phyloP scores from a whole-genome alignment of 2,329 filamentous ascomycete species.

The Trichoderma sp. region DNA sequence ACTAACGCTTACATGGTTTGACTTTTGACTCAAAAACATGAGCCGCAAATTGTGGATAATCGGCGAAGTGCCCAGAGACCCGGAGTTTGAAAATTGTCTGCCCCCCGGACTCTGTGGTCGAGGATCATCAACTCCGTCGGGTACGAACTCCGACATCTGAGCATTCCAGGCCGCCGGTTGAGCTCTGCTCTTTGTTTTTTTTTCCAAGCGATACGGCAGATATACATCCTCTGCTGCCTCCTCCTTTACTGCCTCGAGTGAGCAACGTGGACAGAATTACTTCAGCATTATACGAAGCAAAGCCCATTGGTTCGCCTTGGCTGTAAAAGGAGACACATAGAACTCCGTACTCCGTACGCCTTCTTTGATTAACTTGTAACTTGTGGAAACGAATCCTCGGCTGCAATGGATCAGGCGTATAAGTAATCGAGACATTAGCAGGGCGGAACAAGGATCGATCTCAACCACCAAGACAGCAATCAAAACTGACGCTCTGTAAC shows the following conservation, averaged over 20 bases:
- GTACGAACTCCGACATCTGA: neutral
- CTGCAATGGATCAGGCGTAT: neutral
- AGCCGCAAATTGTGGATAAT: constrained; percentile 3
- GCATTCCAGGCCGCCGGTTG: neutral
- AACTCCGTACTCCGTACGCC: neutral
- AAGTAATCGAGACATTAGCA: neutral
- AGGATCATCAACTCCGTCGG: neutral
- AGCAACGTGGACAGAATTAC: neutral
- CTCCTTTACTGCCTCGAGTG: neutral
- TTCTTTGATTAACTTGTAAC: neutral
- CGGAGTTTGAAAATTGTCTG: neutral
- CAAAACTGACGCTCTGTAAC: constrained; percentile 1
- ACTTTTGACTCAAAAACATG: neutral
- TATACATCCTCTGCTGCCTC: neutral
- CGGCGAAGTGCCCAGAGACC: neutral
- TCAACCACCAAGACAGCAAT: neutral
- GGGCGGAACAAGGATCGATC: neutral
- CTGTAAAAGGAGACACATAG: neutral
- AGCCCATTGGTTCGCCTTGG: neutral
- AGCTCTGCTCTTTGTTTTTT: neutral
- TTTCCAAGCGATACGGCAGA: neutral
- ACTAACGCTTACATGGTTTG: neutral
- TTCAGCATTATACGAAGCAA: no score
- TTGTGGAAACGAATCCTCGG: neutral
- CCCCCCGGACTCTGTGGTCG: neutral